Percentiles rank a stretch among this genome's conserved stretches.
Conservation (phyloP, 495 filamentous ascomycete species). For the Immersiella caudata region DNA sequence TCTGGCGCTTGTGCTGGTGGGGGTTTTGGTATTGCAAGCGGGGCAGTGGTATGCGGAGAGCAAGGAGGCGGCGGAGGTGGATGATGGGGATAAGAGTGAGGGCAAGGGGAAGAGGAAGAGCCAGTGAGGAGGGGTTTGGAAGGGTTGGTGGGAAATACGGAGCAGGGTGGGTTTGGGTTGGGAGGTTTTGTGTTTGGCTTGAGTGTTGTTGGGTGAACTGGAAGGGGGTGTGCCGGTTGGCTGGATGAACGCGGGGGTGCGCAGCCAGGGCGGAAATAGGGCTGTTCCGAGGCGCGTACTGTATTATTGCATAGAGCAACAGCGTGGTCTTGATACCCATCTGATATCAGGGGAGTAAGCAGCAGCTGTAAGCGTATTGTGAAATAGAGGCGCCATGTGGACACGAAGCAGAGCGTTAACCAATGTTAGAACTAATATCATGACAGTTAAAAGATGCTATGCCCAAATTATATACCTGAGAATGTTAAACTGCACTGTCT, state of each 20-base stretch:
- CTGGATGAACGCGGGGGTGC: background rate
- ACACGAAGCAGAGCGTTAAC: background rate
- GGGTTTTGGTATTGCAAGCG: slow-evolving; percentile 89
- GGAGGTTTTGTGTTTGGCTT: background rate
- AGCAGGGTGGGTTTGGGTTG: background rate
- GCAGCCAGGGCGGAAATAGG: background rate
- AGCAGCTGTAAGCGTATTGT: background rate
- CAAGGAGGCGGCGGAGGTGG: slow-evolving; percentile 78
- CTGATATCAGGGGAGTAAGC: background rate
- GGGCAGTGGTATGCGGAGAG: slow-evolving; percentile 98
- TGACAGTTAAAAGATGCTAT: slow-evolving; percentile 11
- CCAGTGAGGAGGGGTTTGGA: background rate
- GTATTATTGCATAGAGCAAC: background rate
- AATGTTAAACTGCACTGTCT: slow-evolving; percentile 1
- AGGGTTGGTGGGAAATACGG: background rate
- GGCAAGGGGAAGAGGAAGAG: slow-evolving; percentile 12
- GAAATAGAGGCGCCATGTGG: background rate
- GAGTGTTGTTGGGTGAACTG: background rate
- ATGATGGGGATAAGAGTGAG: slow-evolving; percentile 44
- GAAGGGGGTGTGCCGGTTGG: background rate
- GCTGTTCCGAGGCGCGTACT: background rate
- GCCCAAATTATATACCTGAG: background rate
- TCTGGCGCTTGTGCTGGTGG: slow-evolving; percentile 84
- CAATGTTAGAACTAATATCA: background rate
- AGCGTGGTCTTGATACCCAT: background rate